Base-by-base conservation (phyloP, 768 basidiomycete genomes). In the Boletus pseudopeckii region DNA sequence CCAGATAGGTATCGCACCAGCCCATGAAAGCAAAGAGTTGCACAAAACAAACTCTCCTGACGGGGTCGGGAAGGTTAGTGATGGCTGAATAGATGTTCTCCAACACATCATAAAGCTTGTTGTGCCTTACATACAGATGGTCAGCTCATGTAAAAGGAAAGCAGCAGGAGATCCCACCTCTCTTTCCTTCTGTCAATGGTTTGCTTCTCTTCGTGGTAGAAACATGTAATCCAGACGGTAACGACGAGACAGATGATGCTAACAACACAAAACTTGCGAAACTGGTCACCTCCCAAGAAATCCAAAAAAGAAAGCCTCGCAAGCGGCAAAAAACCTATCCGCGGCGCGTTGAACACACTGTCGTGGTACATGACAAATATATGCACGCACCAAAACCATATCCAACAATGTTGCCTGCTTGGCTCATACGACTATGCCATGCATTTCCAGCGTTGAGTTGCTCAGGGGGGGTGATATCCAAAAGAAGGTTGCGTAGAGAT, bases 11-110 rank as follows among this genome's bases (percentile, higher is more conserved):
- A 22, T 72, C 83, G 28, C 61, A 88, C 91, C 95, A 98, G 59
- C 92, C 93, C 92, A 96, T 96, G 68, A 96, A 98, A 2, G 95
- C 94, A 66, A 92, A 95, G 17, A 98, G 71, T 65, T 98, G 95
- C 4, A 97, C 94, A 64, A 87, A 85, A 68, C 95, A 98, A 11
- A 98, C 95, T 26, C 90, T 81, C 46, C 85, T 83, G 41, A 98
- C 86, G 13, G 92, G 87, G 58, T 80, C 83, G 0, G 95, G 95
- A 42, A 98, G 80, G 45, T 83, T 84, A 40, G 80, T 65, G 10
- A 92, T 75, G 5, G 94, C 87, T 30, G 68, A 76, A 59, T 82
- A 81, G 40, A 98, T 97, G 61, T 90, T 93, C 41, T 80, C 74
- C 38, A 93, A 65, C n/a, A 93, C 75, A 56, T 92, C 90, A n/a